Percentiles rank a stretch among this genome's conserved stretches.
Conservation (phyloP, 2,329 filamentous ascomycete genomes). For the Mycocentrospora acerina region DNA sequence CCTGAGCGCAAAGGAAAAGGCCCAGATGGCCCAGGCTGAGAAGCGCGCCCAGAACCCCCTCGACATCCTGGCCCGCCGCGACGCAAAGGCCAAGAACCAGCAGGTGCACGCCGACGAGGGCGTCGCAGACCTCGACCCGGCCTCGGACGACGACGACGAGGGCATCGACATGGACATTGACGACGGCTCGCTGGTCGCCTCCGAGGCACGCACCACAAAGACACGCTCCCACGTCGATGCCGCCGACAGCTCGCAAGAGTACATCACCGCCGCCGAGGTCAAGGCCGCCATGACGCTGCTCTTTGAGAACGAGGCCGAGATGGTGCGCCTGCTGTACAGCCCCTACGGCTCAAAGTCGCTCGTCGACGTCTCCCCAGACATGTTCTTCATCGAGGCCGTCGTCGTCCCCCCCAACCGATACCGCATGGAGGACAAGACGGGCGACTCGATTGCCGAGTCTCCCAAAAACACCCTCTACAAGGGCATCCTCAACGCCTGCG, state of each 20-base stretch:
- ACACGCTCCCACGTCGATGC: constrained; percentile 41
- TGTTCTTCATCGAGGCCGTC: constrained; percentile 89
- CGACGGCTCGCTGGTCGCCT: constrained; percentile 56
- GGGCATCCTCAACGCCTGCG: constrained; percentile 74
- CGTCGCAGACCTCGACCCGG: constrained; percentile 62
- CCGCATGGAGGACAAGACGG: constrained; percentile 81
- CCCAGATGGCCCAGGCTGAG: constrained; percentile 70
- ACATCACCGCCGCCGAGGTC: constrained; percentile 81
- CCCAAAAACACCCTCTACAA: constrained; percentile 89
- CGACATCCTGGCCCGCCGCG: constrained; percentile 55
- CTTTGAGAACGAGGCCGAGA: constrained; percentile 83
- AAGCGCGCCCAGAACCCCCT: constrained; percentile 72
- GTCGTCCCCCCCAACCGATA: constrained; percentile 91
- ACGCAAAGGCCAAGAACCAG: constrained; percentile 48
- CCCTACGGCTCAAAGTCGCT: constrained; percentile 65
- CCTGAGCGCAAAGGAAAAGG: constrained; percentile 71
- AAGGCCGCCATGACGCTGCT: constrained; percentile 74
- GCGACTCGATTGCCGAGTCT: constrained; percentile 81
- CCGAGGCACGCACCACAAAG: constrained; percentile 45
- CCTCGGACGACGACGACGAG: constrained; percentile 46
- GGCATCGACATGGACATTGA: constrained; percentile 36
- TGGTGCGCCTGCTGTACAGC: constrained; percentile 82
- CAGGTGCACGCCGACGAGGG: constrained; percentile 64
- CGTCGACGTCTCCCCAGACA: constrained; percentile 68
- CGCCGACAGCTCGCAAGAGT: constrained; percentile 60